Percentiles rank a stretch among this genome's conserved stretches.
Evolutionary conservation across 805 yeast genomes (phyloP).

Genomic region (Kazachstania martiniae): DNA sequence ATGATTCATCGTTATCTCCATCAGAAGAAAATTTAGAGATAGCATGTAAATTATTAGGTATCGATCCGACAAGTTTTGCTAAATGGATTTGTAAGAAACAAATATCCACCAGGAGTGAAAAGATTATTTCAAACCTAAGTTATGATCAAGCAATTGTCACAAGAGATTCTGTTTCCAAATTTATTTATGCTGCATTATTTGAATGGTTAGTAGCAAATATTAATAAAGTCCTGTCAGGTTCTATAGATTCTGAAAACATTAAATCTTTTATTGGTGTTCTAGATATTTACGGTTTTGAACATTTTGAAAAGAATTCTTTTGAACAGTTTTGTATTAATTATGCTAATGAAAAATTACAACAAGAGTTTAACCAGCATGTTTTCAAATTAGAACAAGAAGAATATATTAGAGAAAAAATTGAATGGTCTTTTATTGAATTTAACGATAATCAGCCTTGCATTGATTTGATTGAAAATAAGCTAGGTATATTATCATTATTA

Average conservation of each 20-base stretch:
- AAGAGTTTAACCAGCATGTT: constrained; percentile 94
- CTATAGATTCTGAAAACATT: constrained; percentile 55
- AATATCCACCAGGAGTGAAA: constrained; percentile 85
- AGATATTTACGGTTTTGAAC: constrained; percentile 97
- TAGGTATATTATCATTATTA: constrained; percentile 77
- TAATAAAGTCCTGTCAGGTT: constrained; percentile 62
- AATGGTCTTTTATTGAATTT: constrained; percentile 95
- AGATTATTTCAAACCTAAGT: constrained; percentile 73
- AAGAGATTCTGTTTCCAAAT: constrained; percentile 91
- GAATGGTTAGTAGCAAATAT: constrained; percentile 90
- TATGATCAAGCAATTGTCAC: constrained; percentile 83
- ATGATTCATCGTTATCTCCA: constrained; percentile 67
- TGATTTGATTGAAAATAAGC: constrained; percentile 74
- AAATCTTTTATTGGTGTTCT: constrained; percentile 83
- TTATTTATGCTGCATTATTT: constrained; percentile 80
- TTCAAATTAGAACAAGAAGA: constrained; percentile 96
- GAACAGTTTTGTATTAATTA: constrained; percentile 97
- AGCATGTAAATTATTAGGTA: constrained; percentile 78
- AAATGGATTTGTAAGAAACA: constrained; percentile 93
- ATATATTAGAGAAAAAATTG: constrained; percentile 81
- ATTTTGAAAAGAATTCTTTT: constrained; percentile 85
- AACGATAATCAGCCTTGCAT: constrained; percentile 97
- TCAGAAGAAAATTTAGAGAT: constrained; percentile 79
- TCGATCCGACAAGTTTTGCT: constrained; percentile 62
- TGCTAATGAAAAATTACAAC: constrained; percentile 95